These are phyloP conservation scores for Neurospora sp. DNA, from an alignment of 495 filamentous ascomycete species.

Conservation along the genomic window DNA sequence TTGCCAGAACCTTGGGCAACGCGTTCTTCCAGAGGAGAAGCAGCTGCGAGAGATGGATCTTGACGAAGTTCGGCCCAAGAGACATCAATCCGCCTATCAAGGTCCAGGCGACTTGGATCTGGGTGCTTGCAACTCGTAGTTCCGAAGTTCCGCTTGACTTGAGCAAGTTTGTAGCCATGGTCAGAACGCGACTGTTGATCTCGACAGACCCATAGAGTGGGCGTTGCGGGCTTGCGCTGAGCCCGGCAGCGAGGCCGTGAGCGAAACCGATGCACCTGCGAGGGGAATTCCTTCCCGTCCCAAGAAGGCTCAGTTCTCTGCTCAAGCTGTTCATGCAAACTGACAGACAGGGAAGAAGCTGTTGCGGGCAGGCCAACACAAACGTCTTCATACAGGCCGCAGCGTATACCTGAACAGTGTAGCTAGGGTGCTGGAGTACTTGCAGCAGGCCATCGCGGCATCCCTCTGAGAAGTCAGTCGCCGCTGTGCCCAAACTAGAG, in stretches of 20 bases:
- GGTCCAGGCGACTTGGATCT: slow-evolving; percentile 97
- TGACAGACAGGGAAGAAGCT: slow-evolving; percentile 82
- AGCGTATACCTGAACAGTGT: slow-evolving; percentile 85
- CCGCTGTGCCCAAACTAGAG: slow-evolving; percentile 68
- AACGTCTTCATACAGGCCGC: slow-evolving; percentile 79
- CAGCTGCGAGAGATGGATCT: slow-evolving; percentile 92
- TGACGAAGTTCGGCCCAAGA: slow-evolving; percentile 94
- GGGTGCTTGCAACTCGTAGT: slow-evolving; percentile 80
- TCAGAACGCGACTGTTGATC: slow-evolving; percentile 82
- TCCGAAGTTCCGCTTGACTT: slow-evolving; percentile 91
- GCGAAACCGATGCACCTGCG: slow-evolving; percentile 85
- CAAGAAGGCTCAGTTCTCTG: slow-evolving; percentile 71
- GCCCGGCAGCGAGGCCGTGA: slow-evolving; percentile 82
- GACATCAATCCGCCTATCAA: slow-evolving; percentile 95
- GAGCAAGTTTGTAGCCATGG: slow-evolving; percentile 81
- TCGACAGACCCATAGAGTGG: slow-evolving; percentile 93
- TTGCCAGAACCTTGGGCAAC: slow-evolving; percentile 82
- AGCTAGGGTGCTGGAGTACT: slow-evolving; percentile 88
- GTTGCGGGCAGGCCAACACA: slow-evolving; percentile 80
- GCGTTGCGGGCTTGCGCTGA: slow-evolving; percentile 79
- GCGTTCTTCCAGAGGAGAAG: slow-evolving; percentile 98
- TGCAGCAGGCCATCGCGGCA: slow-evolving; percentile 84
- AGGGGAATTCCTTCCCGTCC: slow-evolving; percentile 64
- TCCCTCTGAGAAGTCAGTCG: slow-evolving; percentile 61
- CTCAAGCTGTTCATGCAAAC: slow-evolving; percentile 94